Base-by-base conservation (phyloP, 768 basidiomycete species). In the Phlegmacium glaucopus region DNA sequence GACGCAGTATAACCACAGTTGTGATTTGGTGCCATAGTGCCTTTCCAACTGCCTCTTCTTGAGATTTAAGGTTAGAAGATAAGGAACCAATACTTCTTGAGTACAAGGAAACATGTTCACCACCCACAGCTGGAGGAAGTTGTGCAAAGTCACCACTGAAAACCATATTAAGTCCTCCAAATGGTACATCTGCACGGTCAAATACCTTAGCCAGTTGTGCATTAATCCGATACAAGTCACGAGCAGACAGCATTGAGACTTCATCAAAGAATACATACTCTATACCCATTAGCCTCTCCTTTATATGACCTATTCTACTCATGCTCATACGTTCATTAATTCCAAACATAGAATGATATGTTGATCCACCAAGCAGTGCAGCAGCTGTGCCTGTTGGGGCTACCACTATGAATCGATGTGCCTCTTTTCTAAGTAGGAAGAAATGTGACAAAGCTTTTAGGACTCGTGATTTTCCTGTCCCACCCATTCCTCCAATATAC, bases 101-200 rank as follows among this genome's bases (percentile, higher is more conserved):
- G 35, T 63, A 70, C 4, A 67, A 36, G 2, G 59, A 15, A 13
- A 43, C 42, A 18, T 22, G 22, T 22, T 22, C 22, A 22, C 22
- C 22, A 22, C 54, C 45, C 26, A 44, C 28, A 4, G 54, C 51
- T 12, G 64, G 71, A 1, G 67, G 68, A 1, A 75, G 45, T 42
- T 75, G 71, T 2, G 69, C 71, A 61, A 75, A 72, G 45, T 75
- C 70, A 5, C 72, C 72, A 7, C 71, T 66, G 42, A 72, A 56
- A 22, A 74, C 68, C 28, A 74, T 55, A 41, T 63, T 70, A 1
- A 65, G 44, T 0, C 71, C 68, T n/a, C 69, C 69, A 61, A 70
- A 74, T 4, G 65, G 51, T 11, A 39, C 35, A 32, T 57, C 58
- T 11, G 28, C 2, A 2, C 47, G 38, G 13, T 53, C 49, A 9